Percentiles rank a stretch among this genome's conserved stretches.
Conservation (phyloP, 1,284 basidiomycete species). For the Apiotrichum domesticum region DNA sequence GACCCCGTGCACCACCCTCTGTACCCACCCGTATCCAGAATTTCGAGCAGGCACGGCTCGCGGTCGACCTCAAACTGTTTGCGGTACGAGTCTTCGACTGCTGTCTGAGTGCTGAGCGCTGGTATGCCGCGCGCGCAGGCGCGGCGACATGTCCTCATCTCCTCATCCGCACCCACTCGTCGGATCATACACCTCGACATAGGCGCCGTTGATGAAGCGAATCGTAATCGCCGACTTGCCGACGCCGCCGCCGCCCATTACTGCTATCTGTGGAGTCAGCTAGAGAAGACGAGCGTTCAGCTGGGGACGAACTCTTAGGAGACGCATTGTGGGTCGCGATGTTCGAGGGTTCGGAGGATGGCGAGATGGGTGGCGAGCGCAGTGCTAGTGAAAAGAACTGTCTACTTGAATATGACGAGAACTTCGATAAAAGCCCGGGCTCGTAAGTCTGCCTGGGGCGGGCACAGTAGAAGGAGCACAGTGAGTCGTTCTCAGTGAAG, state of each 20-base stretch:
- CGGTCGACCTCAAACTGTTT: conserved; percentile 34
- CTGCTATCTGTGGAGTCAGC: conserved; percentile 20
- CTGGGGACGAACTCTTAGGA: background rate
- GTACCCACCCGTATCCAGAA: conserved; percentile 33
- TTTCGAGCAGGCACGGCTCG: conserved; percentile 30
- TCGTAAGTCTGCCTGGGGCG: too few relatives aligned
- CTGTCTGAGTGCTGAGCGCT: background rate
- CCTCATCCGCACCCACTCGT: conserved; percentile 25
- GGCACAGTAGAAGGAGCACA: too few relatives aligned
- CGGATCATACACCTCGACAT: conserved; percentile 36
- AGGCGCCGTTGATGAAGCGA: conserved; percentile 33
- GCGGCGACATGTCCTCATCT: too few relatives aligned
- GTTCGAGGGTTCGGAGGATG: too few relatives aligned
- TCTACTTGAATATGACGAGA: too few relatives aligned
- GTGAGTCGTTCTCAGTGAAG: too few relatives aligned
- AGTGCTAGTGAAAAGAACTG: too few relatives aligned
- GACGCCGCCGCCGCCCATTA: conserved; percentile 39
- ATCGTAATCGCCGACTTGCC: conserved; percentile 36
- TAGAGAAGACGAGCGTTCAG: background rate
- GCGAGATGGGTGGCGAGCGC: too few relatives aligned
- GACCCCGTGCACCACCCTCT: too few relatives aligned
- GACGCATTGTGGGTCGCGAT: background rate
- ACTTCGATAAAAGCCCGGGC: too few relatives aligned
- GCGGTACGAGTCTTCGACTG: conserved; percentile 37
- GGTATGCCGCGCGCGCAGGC: background rate